Percentiles rank a stretch among this genome's conserved stretches.
Conservation (phyloP, 768 basidiomycete genomes). For the Sarcodon sp. region DNA sequence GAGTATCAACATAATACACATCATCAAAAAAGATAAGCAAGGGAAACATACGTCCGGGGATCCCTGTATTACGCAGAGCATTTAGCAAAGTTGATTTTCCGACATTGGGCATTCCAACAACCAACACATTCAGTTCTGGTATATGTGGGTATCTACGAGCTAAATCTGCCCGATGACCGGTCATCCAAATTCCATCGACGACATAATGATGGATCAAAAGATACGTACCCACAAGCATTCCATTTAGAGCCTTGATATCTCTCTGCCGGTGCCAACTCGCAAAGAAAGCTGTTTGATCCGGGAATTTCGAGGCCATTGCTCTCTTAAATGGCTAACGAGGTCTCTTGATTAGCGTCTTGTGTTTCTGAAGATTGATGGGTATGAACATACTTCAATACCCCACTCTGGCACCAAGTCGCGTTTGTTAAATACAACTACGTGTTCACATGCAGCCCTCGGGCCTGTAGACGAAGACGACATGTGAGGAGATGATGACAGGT, state of each 20-base stretch:
- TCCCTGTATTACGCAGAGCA: conserved; percentile 75
- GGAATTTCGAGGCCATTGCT: conserved; percentile 61
- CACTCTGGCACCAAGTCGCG: conserved; percentile 81
- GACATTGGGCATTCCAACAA: conserved; percentile 98
- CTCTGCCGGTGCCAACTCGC: conserved; percentile 57
- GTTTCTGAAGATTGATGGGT: background rate
- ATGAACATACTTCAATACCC: conserved; percentile 64
- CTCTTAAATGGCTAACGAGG: conserved; percentile 51
- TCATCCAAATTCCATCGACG: background rate
- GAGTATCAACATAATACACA: background rate
- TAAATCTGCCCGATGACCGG: conserved; percentile 31
- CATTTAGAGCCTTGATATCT: conserved; percentile 52
- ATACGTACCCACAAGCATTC: conserved; percentile 64
- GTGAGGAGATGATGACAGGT: conserved; percentile 1
- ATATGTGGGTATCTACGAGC: conserved; percentile 57
- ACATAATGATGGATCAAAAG: background rate
- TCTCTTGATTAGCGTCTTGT: conserved; percentile 2
- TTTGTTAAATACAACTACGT: conserved; percentile 87
- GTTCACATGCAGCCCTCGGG: conserved; percentile 44
- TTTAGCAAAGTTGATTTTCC: conserved; percentile 95
- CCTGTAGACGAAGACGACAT: background rate
- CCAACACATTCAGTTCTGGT: conserved; percentile 76
- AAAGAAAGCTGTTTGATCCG: conserved; percentile 56
- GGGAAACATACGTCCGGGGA: conserved; percentile 61
- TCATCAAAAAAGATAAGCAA: conserved; percentile 3